Evolutionary conservation across 1,284 basidiomycete species (phyloP).

Genomic region (Afroboletus lepidellus): DNA sequence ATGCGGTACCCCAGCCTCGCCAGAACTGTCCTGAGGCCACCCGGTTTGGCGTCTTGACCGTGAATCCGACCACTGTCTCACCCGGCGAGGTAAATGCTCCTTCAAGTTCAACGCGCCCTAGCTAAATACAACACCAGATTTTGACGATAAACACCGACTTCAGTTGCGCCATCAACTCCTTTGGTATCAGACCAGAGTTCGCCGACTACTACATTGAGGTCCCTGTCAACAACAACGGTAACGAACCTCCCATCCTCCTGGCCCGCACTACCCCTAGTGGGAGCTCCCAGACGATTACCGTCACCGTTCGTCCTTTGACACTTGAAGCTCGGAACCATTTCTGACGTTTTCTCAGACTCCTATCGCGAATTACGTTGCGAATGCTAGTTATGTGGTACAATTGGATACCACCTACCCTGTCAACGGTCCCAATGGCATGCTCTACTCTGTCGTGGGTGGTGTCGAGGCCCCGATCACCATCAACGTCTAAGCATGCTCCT

Average conservation of each 20-base stretch:
- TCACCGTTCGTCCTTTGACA: slow-evolving; percentile 10
- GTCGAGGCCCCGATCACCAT: slow-evolving; percentile 19
- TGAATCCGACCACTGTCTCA: slow-evolving; percentile 24
- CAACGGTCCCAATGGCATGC: slow-evolving; percentile 23
- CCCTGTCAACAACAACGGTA: slow-evolving; percentile 30
- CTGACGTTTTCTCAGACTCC: slow-evolving; percentile 25
- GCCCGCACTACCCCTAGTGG: slow-evolving; percentile 19
- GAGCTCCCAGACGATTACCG: slow-evolving; percentile 20
- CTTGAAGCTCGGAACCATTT: neutral
- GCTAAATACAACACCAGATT: slow-evolving; percentile 17
- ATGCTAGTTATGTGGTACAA: slow-evolving; percentile 24
- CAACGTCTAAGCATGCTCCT: slow-evolving; percentile 8
- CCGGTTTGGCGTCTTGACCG: slow-evolving; percentile 18
- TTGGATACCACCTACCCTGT: slow-evolving; percentile 29
- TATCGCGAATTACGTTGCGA: slow-evolving; percentile 26
- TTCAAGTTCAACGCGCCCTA: too few relatives aligned
- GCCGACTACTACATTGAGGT: slow-evolving; percentile 37
- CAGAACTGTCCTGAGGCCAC: slow-evolving; percentile 26
- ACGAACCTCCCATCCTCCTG: slow-evolving; percentile 33
- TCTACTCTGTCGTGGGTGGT: slow-evolving; percentile 30
- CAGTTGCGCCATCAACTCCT: slow-evolving; percentile 25
- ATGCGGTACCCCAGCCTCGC: slow-evolving; percentile 20
- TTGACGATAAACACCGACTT: slow-evolving; percentile 29
- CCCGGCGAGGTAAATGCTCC: slow-evolving; percentile 27
- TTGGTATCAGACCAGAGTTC: slow-evolving; percentile 22